Conservation (phyloP, 371 early-diverging fungal genomes). For the Syncephalastrum contaminatum region DNA sequence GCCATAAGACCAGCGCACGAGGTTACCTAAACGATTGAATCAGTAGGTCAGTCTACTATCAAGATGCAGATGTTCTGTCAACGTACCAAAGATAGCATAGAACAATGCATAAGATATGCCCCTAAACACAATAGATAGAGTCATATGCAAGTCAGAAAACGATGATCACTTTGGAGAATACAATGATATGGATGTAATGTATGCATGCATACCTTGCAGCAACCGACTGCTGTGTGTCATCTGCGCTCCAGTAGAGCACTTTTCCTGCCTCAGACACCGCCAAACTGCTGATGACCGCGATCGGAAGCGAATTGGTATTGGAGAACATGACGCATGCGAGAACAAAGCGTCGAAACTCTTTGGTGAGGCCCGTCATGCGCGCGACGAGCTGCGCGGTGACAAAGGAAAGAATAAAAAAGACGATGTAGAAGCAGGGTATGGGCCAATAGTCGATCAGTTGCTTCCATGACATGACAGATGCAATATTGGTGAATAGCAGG, state of each 20-base stretch:
- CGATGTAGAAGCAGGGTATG: constrained; percentile 66
- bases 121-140: constrained; percentile 24
- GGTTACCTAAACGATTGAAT: constrained; percentile 30
- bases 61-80: no score
- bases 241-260: constrained; percentile 54
- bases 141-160: no score
- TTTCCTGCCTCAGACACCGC: constrained; percentile 66
- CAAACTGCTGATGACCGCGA: constrained; percentile 69
- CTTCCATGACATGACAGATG: constrained; percentile 57
- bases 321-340: constrained; percentile 67
- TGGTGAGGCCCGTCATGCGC: constrained; percentile 43
- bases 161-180: not conserved
- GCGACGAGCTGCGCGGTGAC: constrained; percentile 22
- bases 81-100: constrained; percentile 63
- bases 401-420: constrained; percentile 28
- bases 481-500: constrained; percentile 69
- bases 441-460: constrained; percentile 71
- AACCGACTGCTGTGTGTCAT: constrained; percentile 62
- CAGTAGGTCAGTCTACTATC: no score
- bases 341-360: constrained; percentile 60
- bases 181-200: not conserved
- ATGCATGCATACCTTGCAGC: constrained; percentile 52
- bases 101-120: constrained; percentile 77
- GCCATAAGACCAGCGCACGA: constrained; percentile 78
- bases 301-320: constrained; percentile 75